Conservation (phyloP, 108 stramenopile genomes). For the Nitzschia palea region DNA sequence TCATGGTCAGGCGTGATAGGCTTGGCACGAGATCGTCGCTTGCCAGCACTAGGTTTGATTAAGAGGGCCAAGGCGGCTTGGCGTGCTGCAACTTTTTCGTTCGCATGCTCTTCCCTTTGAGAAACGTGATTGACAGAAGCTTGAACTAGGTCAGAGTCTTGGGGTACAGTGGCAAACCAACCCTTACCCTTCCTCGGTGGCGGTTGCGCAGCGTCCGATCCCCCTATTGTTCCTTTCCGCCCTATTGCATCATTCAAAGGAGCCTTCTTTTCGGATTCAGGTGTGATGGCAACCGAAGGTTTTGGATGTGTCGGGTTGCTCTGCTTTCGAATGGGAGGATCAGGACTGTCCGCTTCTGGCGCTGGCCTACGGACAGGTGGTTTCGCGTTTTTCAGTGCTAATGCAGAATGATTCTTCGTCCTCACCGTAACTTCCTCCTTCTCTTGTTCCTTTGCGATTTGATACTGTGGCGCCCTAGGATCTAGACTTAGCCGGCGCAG, state of each 20-base stretch:
- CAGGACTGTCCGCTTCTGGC: not conserved
- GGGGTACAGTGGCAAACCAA: too few relatives aligned
- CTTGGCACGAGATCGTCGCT: not conserved
- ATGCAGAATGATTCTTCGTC: not conserved
- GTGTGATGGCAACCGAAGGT: not conserved
- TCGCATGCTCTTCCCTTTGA: too few relatives aligned
- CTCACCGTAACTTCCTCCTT: not conserved
- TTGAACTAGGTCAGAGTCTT: too few relatives aligned
- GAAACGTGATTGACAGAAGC: too few relatives aligned
- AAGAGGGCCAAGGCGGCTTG: too few relatives aligned
- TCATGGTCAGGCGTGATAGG: not conserved
- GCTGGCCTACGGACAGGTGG: constrained; percentile 5
- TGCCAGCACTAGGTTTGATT: constrained; percentile 4
- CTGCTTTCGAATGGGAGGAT: not conserved
- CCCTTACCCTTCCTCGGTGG: not conserved
- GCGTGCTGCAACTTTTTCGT: too few relatives aligned
- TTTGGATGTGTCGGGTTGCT: not conserved
- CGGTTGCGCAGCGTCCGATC: not conserved
- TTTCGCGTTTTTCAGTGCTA: not conserved
- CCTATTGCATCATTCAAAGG: not conserved
- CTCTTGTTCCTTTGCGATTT: constrained; percentile 1
- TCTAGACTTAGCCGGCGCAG: not conserved
- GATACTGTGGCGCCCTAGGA: constrained; percentile 9
- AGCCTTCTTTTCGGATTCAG: not conserved
- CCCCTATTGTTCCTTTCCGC: not conserved